Conservation (phyloP, 164 flowering plant species). For the Umbilicus rupestris region DNA sequence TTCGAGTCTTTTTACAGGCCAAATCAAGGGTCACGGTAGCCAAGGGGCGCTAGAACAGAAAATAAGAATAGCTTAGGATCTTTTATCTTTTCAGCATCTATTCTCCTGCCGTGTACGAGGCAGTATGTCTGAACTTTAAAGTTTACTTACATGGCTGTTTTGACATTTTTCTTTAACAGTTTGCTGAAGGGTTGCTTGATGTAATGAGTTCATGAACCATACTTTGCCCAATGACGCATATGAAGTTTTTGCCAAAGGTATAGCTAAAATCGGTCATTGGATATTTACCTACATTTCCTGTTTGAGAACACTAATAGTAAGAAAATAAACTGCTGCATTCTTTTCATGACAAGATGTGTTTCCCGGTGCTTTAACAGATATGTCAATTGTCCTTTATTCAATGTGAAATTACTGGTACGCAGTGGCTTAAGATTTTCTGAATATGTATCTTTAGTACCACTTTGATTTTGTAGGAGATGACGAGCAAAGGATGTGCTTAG, state of each 20-base stretch:
- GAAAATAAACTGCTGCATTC: background rate
- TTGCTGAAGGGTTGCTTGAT: background rate
- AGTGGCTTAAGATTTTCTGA: background rate
- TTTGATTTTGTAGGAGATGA: conserved; percentile 2
- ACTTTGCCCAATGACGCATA: background rate
- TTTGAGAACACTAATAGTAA: background rate
- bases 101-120: background rate
- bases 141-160: background rate
- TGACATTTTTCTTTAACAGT: background rate
- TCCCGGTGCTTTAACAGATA: background rate
- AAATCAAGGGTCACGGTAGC: background rate
- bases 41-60: background rate
- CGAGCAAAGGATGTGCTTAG: conserved; percentile 7
- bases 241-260: background rate
- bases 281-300: background rate
- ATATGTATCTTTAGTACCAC: background rate
- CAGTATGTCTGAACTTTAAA: background rate
- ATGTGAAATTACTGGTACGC: conserved; percentile 1
- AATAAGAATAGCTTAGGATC: background rate
- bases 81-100: background rate
- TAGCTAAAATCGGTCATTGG: too few species aligned
- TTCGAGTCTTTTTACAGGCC: background rate
- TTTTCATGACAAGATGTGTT: background rate
- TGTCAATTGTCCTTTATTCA: background rate
- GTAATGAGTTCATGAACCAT: background rate